Base-by-base conservation (phyloP, 164 flowering plant genomes). In the Vitis amurensis region DNA sequence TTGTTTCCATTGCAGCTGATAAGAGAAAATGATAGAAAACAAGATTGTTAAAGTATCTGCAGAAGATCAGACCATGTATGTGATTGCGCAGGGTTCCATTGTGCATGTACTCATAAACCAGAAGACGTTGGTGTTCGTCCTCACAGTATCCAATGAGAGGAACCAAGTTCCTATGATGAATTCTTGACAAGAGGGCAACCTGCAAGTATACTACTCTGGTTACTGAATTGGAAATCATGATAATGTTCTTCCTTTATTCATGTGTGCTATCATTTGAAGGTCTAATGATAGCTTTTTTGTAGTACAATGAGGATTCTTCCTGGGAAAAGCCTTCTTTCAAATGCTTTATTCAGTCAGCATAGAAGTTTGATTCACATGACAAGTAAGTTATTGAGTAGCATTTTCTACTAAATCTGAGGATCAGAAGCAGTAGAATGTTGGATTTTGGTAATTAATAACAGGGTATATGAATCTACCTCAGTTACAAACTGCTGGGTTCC, bases 41-140 rank as follows among this genome's bases (percentile, higher is more conserved):
- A 55, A 29, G 37, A 4, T 19, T 31, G 65, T 8, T 19, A 52
- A 60, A 59, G 57, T 50, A 55, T 11, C 13, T n/a, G 59, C 23
- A 58, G 9, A 16, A 63, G 63, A 57, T 4, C 75, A 73, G 52
- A 94, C 99, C 94, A 70, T 87, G 87, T 76, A 95, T 77, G 78
- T 83, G 94, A 78, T 95, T 96, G 64, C 89, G 72, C 77, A 95
- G 75, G 60, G 97, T 89, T 66, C 98, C 97, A 66, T 95, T 95
- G 83, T 95, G 99, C 99, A 95, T 92, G 74, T 89, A 95, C 80
- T 93, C 99, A 53, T 95, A 95, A 37, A 95, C 97, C 76, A 95
- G 83, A 65, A 91, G 84, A 44, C 87, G 69, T 59, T 89, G 92
- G 48, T 87, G 74, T 51, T 74, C 87, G 79, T 95, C 98, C 78